These are phyloP conservation scores for Zizania latifolia DNA, from an alignment of 176 grass and related monocot genomes.

Conservation along the genomic window DNA sequence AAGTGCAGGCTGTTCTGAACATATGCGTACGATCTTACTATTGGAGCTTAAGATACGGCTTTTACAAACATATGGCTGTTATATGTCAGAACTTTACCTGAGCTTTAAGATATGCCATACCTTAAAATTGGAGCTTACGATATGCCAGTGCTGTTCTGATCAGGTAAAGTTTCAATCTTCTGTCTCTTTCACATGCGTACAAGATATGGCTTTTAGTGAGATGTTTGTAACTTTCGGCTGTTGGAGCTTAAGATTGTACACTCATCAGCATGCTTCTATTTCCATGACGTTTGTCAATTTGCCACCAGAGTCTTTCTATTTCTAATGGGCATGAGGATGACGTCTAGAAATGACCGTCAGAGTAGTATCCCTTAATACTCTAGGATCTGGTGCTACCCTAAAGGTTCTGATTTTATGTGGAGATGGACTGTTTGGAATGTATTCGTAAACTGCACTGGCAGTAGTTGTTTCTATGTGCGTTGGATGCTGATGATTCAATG, in stretches of 20 bases:
- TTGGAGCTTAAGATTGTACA: not conserved
- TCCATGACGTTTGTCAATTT: not conserved
- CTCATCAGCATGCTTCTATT: conserved; percentile 1
- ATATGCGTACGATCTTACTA: no score
- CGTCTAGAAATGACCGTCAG: not conserved
- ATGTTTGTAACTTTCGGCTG: not conserved
- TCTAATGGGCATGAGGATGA: not conserved
- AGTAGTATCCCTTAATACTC: not conserved
- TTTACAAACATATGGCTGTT: no score
- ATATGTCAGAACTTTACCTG: no score
- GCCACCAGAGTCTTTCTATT: not conserved
- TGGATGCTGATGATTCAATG: not conserved
- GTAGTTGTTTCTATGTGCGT: not conserved
- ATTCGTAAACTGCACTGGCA: not conserved
- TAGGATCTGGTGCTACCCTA: no score
- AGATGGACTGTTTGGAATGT: no score
- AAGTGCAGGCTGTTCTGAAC: not conserved
- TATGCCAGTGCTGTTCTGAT: no score
- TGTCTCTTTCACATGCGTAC: no score
- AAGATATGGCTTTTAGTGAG: conserved; percentile 2
- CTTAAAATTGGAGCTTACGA: no score
- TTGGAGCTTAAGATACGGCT: no score
- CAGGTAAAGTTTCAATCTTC: no score
- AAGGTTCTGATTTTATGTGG: no score
- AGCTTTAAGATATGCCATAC: no score